Conservation (phyloP, 371 early-diverging fungal genomes). For the Enterocytospora artemiae region DNA sequence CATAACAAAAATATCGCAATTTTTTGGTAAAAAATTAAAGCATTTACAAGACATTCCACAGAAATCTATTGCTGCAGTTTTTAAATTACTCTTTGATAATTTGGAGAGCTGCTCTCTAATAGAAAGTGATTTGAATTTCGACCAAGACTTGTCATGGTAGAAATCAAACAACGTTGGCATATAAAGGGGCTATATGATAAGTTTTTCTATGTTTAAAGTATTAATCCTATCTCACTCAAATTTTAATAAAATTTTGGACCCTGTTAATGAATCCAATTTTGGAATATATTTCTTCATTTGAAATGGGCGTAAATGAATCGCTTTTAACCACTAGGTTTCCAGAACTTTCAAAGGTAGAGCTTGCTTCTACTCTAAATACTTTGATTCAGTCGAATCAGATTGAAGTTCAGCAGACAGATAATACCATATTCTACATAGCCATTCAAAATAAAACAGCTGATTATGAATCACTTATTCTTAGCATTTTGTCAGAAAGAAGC, state of each 20-base stretch:
- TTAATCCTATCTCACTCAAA: too few species aligned
- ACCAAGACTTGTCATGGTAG: not conserved
- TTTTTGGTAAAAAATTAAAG: not conserved
- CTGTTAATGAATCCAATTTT: conserved; percentile 32
- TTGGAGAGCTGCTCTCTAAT: not conserved
- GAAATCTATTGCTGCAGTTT: not conserved
- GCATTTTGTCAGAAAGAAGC: too few species aligned
- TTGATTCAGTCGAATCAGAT: conserved; percentile 40
- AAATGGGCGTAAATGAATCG: conserved; percentile 50
- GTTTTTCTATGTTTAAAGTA: too few species aligned
- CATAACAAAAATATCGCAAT: not conserved
- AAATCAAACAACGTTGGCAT: not conserved
- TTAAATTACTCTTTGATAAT: not conserved
- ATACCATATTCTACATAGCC: conserved; percentile 38
- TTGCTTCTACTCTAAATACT: conserved; percentile 38
- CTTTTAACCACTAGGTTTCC: conserved; percentile 42
- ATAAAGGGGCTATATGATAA: too few species aligned
- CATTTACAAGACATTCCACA: conserved; percentile 4
- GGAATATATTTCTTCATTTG: conserved; percentile 44
- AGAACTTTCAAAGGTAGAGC: conserved; percentile 34
- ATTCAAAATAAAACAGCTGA: conserved; percentile 13
- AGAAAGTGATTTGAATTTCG: too few species aligned
- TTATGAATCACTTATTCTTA: conserved; percentile 51
- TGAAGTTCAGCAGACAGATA: conserved; percentile 41
- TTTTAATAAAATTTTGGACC: conserved; percentile 10